Percentiles rank a stretch among this genome's conserved stretches.
These are phyloP conservation scores for Prunus mira DNA, from an alignment of 306 rosid species.

Conservation along the genomic window DNA sequence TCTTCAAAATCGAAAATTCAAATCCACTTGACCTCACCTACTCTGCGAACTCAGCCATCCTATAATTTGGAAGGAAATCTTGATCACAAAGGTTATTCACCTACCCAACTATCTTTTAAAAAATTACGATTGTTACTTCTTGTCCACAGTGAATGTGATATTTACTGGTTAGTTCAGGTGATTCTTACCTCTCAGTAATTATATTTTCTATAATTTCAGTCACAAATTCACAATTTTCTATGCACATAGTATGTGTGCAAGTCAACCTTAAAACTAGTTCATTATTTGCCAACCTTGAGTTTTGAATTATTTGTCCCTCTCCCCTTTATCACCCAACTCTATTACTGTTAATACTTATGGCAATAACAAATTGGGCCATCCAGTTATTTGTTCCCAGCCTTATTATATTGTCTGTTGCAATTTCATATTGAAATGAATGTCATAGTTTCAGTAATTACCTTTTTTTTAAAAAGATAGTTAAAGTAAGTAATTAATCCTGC, in stretches of 20 bases:
- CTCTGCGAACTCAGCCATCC: too few relatives aligned
- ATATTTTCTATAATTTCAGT: background rate
- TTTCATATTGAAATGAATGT: background rate
- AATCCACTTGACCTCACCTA: too few relatives aligned
- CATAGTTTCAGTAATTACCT: background rate
- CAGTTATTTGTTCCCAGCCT: background rate
- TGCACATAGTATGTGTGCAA: background rate
- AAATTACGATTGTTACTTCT: background rate
- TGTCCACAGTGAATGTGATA: background rate
- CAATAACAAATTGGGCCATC: background rate
- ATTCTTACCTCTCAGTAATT: background rate
- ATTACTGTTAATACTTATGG: background rate
- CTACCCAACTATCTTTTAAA: too few relatives aligned
- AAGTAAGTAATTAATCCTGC: background rate
- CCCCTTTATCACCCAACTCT: background rate
- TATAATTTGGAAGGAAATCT: too few relatives aligned
- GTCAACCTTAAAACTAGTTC: background rate
- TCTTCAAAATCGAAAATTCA: too few relatives aligned
- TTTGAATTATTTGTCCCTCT: background rate
- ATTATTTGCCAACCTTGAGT: background rate
- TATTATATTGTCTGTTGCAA: background rate
- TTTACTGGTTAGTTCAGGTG: background rate
- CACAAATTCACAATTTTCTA: background rate
- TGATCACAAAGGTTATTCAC: background rate
- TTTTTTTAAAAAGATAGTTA: too few relatives aligned